Conservation (phyloP, 2,329 filamentous ascomycete genomes). For the Clarireedia homoeocarpa region DNA sequence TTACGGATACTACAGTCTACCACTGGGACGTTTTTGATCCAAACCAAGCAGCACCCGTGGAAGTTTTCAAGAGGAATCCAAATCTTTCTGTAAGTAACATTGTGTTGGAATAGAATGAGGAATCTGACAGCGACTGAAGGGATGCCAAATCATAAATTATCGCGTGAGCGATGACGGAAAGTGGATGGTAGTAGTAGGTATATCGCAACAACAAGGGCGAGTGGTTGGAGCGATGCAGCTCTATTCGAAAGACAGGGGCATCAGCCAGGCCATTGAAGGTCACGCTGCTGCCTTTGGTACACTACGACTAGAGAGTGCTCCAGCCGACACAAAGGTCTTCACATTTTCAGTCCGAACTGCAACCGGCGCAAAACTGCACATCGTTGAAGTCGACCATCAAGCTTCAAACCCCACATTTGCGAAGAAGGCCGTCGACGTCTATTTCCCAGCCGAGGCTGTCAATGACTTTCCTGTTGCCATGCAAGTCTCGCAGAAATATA, state of each 20-base stretch:
- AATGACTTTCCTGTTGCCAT: conserved; percentile 98
- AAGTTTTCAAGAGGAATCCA: conserved; percentile 89
- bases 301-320: conserved; percentile 78
- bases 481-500: conserved; percentile 94
- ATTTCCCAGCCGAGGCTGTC: conserved; percentile 89
- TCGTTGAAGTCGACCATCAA: conserved; percentile 94
- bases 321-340: conserved; percentile 89
- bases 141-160: conserved; percentile 99
- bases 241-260: conserved; percentile 90
- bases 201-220: conserved; percentile 85
- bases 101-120: not conserved
- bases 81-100: conserved; percentile 68
- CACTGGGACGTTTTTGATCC: conserved; percentile 97
- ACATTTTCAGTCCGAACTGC: conserved; percentile 90
- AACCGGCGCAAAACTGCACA: conserved; percentile 87
- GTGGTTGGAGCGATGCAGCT: conserved; percentile 96
- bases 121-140: conserved; percentile 41
- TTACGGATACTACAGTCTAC: conserved; percentile 85
- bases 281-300: conserved; percentile 94
- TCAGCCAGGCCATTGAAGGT: conserved; percentile 96
- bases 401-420: conserved; percentile 80
- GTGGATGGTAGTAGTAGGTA: conserved; percentile 97
- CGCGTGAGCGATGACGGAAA: conserved; percentile 91
- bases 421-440: conserved; percentile 96
- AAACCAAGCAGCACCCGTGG: conserved; percentile 68